Evolutionary conservation across 179 eudicot genomes (phyloP), one percentile per base, ranked within the genome.

Genomic region (Carnegiea gigantea): DNA sequence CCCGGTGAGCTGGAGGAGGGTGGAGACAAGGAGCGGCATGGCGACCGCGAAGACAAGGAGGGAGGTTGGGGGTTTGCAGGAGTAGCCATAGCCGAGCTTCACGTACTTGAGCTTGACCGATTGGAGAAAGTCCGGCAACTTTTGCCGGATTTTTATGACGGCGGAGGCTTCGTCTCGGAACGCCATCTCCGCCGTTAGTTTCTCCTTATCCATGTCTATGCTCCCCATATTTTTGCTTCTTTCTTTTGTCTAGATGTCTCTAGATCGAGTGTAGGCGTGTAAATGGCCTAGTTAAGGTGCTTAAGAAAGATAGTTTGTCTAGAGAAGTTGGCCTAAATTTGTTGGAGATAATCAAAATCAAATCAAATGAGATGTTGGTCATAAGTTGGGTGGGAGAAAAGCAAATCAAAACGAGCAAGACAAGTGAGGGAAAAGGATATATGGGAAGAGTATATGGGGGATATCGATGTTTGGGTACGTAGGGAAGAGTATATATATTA

Each of bases 51-150:
- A 82, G 33, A 88, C 77, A 5, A 92, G 59, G 2, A 88, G 18
- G 0, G 85, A 86, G 46, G 88, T 86, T 4, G 90, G 88, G 43
- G 76, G 49, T 62, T 83, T 90, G 54, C 86, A 87, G 1, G 90
- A 82, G 76, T 91, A 91, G 6, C 92, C 93, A 38, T 89, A 89
- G 1, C 94, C 96, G 62, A 93, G 70, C 68, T 92, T 93, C 11
- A 92, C 96, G 78, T 93, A 93, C 80, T 92, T 93, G 68, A 92
- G 93, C 87, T 93, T 91, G 1, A 93, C 93, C 0, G 93, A 88
- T 33, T 91, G 90, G 10, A 93, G 82, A 70, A 92, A 93, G 62
- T 90, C 98, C 2, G 98, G 94, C 30, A 93, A 80, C 1, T 82
- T 80, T 21, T 88, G 92, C 14, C 91, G 94, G 83, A 94, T 90